Percentiles rank a stretch among this genome's conserved stretches.
These are phyloP conservation scores for Populus tremula DNA, from an alignment of 345 rosid genomes.

Conservation along the genomic window DNA sequence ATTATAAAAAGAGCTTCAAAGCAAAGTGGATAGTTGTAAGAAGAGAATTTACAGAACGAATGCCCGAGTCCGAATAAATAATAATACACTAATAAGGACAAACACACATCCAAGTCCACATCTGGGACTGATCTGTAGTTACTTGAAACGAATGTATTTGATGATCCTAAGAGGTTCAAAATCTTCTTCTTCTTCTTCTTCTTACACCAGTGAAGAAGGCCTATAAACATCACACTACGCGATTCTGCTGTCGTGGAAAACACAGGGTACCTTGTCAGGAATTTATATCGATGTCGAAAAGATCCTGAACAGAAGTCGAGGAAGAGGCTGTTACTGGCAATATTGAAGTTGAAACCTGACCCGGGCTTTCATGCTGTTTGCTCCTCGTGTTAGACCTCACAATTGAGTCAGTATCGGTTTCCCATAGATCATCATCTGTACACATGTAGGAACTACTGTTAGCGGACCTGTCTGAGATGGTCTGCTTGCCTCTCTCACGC, in stretches of 20 bases:
- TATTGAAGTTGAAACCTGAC: neutral
- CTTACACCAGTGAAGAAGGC: neutral
- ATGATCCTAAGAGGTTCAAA: neutral
- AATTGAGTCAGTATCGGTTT: neutral
- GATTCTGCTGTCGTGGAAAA: neutral
- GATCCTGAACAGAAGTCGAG: neutral
- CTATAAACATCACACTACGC: neutral
- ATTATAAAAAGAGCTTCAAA: neutral
- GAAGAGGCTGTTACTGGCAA: neutral
- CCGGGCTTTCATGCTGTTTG: neutral
- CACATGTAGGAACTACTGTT: constrained; percentile 21
- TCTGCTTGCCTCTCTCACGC: constrained; percentile 19
- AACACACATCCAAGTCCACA: neutral
- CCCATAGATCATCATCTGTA: neutral
- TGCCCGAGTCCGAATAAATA: too few species aligned
- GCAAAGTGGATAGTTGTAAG: neutral
- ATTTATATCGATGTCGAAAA: neutral
- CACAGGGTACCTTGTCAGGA: neutral
- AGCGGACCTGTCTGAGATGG: constrained; percentile 20
- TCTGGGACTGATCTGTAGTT: neutral
- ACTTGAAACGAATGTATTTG: neutral
- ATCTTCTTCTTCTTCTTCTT: neutral
- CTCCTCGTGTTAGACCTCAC: neutral
- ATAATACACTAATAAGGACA: neutral
- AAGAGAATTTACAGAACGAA: neutral